These are phyloP conservation scores for Chalciporus sp. DNA, from an alignment of 1,284 basidiomycete genomes.

Conservation along the genomic window DNA sequence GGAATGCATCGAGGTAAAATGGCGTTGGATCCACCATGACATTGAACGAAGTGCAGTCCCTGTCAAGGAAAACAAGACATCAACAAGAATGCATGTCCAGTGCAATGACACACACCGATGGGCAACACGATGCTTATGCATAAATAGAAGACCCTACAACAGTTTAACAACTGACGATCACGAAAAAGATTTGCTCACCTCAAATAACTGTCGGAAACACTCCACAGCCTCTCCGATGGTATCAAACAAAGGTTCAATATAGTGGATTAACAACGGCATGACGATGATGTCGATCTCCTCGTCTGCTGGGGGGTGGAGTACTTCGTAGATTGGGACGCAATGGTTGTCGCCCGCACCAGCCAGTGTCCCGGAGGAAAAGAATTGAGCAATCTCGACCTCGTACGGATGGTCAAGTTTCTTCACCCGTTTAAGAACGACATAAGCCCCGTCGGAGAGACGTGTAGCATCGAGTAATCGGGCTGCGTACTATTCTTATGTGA, in stretches of 20 bases:
- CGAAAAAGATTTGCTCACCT: slow-evolving; percentile 25
- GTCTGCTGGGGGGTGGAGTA: slow-evolving; percentile 16
- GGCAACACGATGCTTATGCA: slow-evolving; percentile 25
- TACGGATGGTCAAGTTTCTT: slow-evolving; percentile 13
- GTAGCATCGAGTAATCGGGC: slow-evolving; percentile 33
- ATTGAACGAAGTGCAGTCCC: slow-evolving; percentile 29
- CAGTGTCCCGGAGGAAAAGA: slow-evolving; percentile 29
- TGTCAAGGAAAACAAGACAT: background rate
- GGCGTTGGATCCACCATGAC: slow-evolving; percentile 39
- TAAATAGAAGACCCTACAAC: slow-evolving; percentile 24
- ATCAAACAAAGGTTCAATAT: slow-evolving; percentile 23
- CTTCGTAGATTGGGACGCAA: too few species aligned
- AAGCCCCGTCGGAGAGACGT: slow-evolving; percentile 30
- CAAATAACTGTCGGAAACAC: slow-evolving; percentile 38
- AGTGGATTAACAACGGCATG: slow-evolving; percentile 34
- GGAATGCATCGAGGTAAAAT: slow-evolving; percentile 32
- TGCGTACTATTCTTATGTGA: too few species aligned
- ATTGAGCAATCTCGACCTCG: slow-evolving; percentile 30
- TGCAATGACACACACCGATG: slow-evolving; percentile 12
- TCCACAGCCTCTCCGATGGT: slow-evolving; percentile 38
- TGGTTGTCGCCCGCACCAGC: too few species aligned
- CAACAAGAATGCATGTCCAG: too few species aligned
- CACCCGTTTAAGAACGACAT: slow-evolving; percentile 36
- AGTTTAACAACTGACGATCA: background rate
- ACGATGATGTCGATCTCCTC: slow-evolving; percentile 26